Evolutionary conservation across 495 filamentous ascomycete genomes (phyloP), one percentile per base, ranked within the genome.

Genomic region (Penicillium tannophilum): DNA sequence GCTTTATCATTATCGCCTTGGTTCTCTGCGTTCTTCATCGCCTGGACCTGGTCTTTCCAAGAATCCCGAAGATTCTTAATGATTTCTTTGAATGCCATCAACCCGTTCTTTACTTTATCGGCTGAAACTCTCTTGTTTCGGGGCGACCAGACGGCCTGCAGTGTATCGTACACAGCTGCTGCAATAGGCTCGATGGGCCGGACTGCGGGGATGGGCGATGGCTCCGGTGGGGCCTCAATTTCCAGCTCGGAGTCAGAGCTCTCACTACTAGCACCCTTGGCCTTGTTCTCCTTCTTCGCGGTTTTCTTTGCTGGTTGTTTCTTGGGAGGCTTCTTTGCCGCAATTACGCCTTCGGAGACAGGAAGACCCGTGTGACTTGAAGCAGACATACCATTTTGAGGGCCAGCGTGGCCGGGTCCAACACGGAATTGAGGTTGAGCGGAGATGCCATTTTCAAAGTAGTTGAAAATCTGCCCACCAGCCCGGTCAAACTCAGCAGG

Each of bases 141-240:
- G n/a, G 83, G 80, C 12, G 72, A 81, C 87, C 88, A 90, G 17
- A 90, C 79, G 20, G 85, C 85, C 65, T 84, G 81, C 26, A 88
- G 76, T 2, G 82, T 74, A 60, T 90, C 87, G 63, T 88, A 90
- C 43, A 81, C 71, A 0, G 82, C 76, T 26, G 81, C 86, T 56
- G 79, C 81, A 35, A 77, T 63, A 3, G 82, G 77, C 50, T 84
- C 82, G 23, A 51, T 77, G 28, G 84, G 82, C 11, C 81, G 78
- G 61, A 43, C 61, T 41, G 72, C 28, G 6, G 86, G 84, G n/a
- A 86, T 60, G 16, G 84, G 82, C 17, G 80, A 83, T 6, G 70
- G 70, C 52, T 88, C 82, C 31, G 75, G 72, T 5, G 74, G 72
- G 3, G 55, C 59, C 48, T 72, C 65, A 43, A 84, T 79, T 45